phyloP scores from a whole-genome alignment of 2,329 filamentous ascomycete species.

The Fonsecaea pedrosoi region DNA sequence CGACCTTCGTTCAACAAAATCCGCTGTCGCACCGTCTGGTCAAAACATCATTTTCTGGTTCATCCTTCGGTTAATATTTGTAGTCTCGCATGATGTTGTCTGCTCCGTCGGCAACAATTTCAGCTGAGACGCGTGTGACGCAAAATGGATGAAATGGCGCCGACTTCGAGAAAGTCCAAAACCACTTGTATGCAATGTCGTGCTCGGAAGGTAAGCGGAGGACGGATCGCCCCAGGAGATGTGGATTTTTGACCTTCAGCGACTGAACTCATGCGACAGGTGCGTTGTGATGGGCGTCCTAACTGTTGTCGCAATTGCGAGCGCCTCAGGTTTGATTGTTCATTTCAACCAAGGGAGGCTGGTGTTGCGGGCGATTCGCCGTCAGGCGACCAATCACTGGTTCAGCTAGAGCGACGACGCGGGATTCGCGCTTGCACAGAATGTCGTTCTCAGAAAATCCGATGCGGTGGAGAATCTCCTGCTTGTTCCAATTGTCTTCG shows the following conservation, averaged over 20 bases:
- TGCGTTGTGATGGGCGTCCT: constrained; percentile 28
- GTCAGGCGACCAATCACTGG: constrained; percentile 15
- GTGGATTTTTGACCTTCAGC: constrained; percentile 4
- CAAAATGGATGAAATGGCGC: constrained; percentile 20
- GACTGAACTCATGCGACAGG: constrained; percentile 19
- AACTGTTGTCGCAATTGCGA: constrained; percentile 30
- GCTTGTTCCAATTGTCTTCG: constrained; percentile 28
- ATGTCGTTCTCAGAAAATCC: constrained; percentile 30
- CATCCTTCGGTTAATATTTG: neutral
- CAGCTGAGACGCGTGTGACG: constrained; percentile 7
- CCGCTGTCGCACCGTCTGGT: neutral
- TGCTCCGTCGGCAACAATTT: neutral
- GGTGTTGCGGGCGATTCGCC: constrained; percentile 8
- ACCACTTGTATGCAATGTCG: constrained; percentile 29
- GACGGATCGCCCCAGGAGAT: neutral
- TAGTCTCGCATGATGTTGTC: constrained; percentile 6
- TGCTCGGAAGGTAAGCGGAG: constrained; percentile 26
- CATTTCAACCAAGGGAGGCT: constrained; percentile 19
- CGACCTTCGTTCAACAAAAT: constrained; percentile 16
- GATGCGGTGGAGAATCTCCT: constrained; percentile 24
- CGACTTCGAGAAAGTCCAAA: constrained; percentile 24
- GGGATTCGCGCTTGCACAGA: constrained; percentile 27
- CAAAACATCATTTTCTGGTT: neutral
- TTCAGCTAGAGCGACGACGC: constrained; percentile 28
- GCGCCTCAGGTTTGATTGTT: constrained; percentile 28